Evolutionary conservation across 352 stramenopile genomes (phyloP).

Genomic region (Pythium pectinolyticum): DNA sequence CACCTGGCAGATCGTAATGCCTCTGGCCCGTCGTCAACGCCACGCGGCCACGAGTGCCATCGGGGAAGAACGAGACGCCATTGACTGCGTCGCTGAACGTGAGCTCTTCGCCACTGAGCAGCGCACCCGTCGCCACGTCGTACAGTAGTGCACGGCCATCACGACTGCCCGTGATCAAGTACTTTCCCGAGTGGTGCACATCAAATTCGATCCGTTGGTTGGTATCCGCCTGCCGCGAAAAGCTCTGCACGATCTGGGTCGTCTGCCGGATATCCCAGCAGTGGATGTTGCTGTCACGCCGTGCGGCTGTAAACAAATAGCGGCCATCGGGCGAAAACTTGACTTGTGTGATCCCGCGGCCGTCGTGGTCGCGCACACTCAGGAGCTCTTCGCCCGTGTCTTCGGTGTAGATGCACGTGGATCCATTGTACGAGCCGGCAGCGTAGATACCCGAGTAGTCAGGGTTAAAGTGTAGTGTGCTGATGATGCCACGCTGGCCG

Average conservation of each 20-base stretch:
- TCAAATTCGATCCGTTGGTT: slow-evolving; percentile 84
- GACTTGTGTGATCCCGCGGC: slow-evolving; percentile 78
- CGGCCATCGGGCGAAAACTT: slow-evolving; percentile 73
- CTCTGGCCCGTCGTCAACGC: slow-evolving; percentile 66
- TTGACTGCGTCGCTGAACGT: slow-evolving; percentile 60
- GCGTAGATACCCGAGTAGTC: slow-evolving; percentile 85
- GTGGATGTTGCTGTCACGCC: slow-evolving; percentile 69
- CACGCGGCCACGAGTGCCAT: slow-evolving; percentile 39
- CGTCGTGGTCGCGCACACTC: slow-evolving; percentile 64
- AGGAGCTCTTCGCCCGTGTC: slow-evolving; percentile 66
- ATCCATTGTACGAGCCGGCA: slow-evolving; percentile 80
- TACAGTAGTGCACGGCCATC: slow-evolving; percentile 55
- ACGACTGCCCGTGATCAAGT: slow-evolving; percentile 63
- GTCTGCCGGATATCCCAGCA: slow-evolving; percentile 85
- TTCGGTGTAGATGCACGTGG: slow-evolving; percentile 85
- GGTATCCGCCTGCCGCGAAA: slow-evolving; percentile 56
- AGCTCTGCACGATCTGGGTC: slow-evolving; percentile 63
- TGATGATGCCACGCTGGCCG: slow-evolving; percentile 78
- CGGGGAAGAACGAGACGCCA: slow-evolving; percentile 76
- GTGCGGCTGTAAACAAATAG: slow-evolving; percentile 73
- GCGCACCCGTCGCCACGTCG: slow-evolving; percentile 50
- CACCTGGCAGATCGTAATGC: slow-evolving; percentile 59
- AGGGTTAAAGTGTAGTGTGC: slow-evolving; percentile 76
- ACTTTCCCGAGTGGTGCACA: slow-evolving; percentile 57
- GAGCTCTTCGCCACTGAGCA: slow-evolving; percentile 46